Evolutionary conservation across 768 basidiomycete genomes (phyloP).

Genomic region (Termitomyces sp.): DNA sequence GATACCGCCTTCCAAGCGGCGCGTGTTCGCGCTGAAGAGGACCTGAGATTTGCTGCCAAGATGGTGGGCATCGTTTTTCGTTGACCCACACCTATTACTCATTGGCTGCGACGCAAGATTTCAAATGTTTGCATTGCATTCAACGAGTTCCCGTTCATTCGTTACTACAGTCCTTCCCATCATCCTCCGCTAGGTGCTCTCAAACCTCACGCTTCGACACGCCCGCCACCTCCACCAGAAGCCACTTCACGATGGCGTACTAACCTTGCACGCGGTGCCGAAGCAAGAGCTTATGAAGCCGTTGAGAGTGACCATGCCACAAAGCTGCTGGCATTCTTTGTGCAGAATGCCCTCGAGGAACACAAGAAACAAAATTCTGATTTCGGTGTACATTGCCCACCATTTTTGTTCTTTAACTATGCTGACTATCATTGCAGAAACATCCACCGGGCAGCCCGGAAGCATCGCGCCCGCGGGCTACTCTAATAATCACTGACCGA

Average conservation of each 20-base stretch:
- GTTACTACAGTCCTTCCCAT: slow-evolving; percentile 84
- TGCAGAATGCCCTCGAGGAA: slow-evolving; percentile 82
- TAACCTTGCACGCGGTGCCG: slow-evolving; percentile 68
- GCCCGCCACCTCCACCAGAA: slow-evolving; percentile 63
- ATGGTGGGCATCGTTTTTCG: slow-evolving; percentile 37
- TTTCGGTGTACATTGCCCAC: slow-evolving; percentile 64
- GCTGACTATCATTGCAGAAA: slow-evolving; percentile 38
- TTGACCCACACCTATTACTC: not conserved
- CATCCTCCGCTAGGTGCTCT: slow-evolving; percentile 84
- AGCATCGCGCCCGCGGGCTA: slow-evolving; percentile 61
- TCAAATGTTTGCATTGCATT: slow-evolving; percentile 85
- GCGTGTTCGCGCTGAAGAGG: slow-evolving; percentile 79
- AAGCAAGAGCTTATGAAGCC: slow-evolving; percentile 62
- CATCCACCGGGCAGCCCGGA: slow-evolving; percentile 27
- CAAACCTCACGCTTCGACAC: slow-evolving; percentile 57
- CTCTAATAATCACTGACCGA: slow-evolving; percentile 92
- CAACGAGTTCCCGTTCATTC: slow-evolving; percentile 88
- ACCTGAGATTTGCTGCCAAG: slow-evolving; percentile 71
- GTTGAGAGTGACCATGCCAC: slow-evolving; percentile 74
- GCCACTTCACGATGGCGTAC: slow-evolving; percentile 71
- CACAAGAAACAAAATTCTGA: slow-evolving; percentile 82
- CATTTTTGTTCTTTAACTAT: not conserved
- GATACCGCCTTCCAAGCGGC: slow-evolving; percentile 63
- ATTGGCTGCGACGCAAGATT: slow-evolving; percentile 43
- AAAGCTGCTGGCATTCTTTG: slow-evolving; percentile 78